Conservation (phyloP, 345 rosid species). For the Populus alba region DNA sequence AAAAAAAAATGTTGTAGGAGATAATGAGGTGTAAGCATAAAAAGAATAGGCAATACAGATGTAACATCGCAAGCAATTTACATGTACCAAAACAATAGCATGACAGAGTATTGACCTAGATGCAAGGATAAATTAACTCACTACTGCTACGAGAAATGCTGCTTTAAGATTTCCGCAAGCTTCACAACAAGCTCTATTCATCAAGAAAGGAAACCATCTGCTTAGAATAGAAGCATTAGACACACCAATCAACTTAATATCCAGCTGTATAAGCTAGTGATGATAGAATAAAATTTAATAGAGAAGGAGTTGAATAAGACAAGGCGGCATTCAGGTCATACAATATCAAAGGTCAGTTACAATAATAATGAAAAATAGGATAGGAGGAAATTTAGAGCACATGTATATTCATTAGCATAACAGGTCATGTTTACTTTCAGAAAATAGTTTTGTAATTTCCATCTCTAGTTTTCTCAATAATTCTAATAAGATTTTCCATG, state of each 20-base stretch:
- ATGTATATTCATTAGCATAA: neutral
- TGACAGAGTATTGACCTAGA: neutral
- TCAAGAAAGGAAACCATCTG: conserved; percentile 99
- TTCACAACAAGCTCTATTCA: conserved; percentile 85
- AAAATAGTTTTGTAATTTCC: no score
- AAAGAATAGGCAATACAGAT: neutral
- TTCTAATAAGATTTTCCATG: no score
- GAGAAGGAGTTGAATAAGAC: neutral
- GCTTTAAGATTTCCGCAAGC: conserved; percentile 98
- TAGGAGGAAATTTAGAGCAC: neutral
- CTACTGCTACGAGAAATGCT: conserved; percentile 93
- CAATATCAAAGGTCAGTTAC: neutral
- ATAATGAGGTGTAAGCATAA: neutral
- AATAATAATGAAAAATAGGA: neutral
- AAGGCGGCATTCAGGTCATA: conserved; percentile 8
- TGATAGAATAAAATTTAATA: neutral
- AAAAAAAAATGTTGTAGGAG: neutral
- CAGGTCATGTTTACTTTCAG: no score
- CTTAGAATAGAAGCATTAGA: conserved; percentile 21
- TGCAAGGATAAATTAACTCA: conserved; percentile 30
- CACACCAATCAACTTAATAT: conserved; percentile 11
- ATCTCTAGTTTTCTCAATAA: no score
- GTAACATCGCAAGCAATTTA: neutral
- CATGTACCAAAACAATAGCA: neutral
- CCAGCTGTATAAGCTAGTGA: neutral